These are phyloP conservation scores for Wickerhamomyces canadensis DNA, from an alignment of 805 yeast genomes.

Conservation along the genomic window DNA sequence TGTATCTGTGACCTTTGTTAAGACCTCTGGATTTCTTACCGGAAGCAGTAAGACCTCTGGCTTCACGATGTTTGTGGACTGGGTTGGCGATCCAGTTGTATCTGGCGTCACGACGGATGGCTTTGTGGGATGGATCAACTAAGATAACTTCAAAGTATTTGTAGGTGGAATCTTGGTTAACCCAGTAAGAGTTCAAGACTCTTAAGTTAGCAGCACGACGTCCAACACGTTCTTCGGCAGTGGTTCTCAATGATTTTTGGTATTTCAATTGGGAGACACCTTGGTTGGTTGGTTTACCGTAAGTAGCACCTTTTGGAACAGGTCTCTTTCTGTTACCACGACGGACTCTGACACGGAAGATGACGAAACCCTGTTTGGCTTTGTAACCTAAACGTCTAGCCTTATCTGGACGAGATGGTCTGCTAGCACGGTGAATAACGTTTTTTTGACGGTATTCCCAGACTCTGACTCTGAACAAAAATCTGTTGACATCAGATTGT, in stretches of 20 bases:
- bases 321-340: constrained; percentile 99
- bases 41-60: constrained; percentile 96
- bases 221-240: constrained; percentile 99
- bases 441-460: constrained; percentile 99
- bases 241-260: constrained; percentile 96
- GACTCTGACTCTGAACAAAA: constrained; percentile 99
- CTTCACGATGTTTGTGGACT: constrained; percentile 99
- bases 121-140: constrained; percentile 97
- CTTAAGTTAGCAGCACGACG: constrained; percentile 98
- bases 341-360: constrained; percentile 98
- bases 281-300: constrained; percentile 99
- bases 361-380: constrained; percentile 99
- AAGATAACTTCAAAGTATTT: constrained; percentile 98
- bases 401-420: constrained; percentile 99
- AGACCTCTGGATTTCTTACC: constrained; percentile 99
- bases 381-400: constrained; percentile 99
- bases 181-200: constrained; percentile 99
- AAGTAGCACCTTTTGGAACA: constrained; percentile 99
- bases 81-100: constrained; percentile 99
- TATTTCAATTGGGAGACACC: constrained; percentile 99
- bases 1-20: constrained; percentile 99
- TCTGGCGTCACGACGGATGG: constrained; percentile 97
- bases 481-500: constrained; percentile 99
- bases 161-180: constrained; percentile 99
- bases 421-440: constrained; percentile 97